Evolutionary conservation across 495 filamentous ascomycete genomes (phyloP).

Genomic region (Aspergillus incahuasiensis): DNA sequence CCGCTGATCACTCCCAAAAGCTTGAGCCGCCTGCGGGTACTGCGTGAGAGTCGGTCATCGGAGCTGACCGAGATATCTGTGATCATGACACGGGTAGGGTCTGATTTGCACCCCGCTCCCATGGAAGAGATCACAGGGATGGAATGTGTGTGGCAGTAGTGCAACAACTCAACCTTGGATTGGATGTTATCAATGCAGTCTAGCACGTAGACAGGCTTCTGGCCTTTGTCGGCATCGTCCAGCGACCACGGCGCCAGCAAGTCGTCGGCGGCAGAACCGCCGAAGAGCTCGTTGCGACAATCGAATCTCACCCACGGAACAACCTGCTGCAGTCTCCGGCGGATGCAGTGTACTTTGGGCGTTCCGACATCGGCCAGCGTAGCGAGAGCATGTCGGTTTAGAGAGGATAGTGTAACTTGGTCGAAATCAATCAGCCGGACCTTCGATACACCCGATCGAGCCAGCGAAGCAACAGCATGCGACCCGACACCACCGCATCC

Average conservation of each 20-base stretch:
- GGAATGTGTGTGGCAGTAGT: conserved; percentile 73
- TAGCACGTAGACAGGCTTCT: conserved; percentile 77
- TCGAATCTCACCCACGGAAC: conserved; percentile 91
- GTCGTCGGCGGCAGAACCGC: conserved; percentile 54
- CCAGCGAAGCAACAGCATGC: conserved; percentile 79
- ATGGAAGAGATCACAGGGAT: conserved; percentile 88
- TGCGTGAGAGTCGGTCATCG: conserved; percentile 85
- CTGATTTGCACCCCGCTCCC: conserved; percentile 96
- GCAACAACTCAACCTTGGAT: conserved; percentile 86
- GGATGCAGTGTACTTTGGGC: conserved; percentile 85
- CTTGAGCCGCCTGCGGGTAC: conserved; percentile 74
- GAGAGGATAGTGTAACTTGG: conserved; percentile 86
- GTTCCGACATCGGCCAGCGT: conserved; percentile 91
- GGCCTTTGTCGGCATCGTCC: conserved; percentile 47
- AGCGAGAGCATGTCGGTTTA: conserved; percentile 93
- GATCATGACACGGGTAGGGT: conserved; percentile 86
- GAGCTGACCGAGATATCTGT: conserved; percentile 87
- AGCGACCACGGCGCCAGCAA: conserved; percentile 59
- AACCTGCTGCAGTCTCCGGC: conserved; percentile 72
- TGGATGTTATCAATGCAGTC: conserved; percentile 99
- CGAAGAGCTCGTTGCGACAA: conserved; percentile 79
- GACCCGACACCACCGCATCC: conserved; percentile 94
- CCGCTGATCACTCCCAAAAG: conserved; percentile 75
- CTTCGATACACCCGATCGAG: conserved; percentile 80
- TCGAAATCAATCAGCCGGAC: conserved; percentile 96